Evolutionary conservation across 2,329 filamentous ascomycete species (phyloP).

Genomic region (Teratosphaeria epicoccoides): DNA sequence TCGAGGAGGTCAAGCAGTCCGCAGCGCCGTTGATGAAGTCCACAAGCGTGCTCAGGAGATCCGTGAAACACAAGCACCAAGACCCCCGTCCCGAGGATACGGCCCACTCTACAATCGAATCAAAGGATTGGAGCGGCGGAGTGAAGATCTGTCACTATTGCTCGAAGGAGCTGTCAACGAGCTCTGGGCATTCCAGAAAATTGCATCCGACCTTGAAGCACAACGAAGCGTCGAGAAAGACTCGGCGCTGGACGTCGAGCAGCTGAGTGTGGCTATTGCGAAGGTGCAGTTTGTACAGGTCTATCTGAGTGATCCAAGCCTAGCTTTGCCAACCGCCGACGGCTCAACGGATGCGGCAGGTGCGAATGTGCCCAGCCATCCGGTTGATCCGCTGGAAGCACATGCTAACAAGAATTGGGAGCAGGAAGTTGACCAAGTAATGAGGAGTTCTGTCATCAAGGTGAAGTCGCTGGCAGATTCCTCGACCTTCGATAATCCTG

Average conservation of each 20-base stretch:
- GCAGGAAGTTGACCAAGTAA: background rate
- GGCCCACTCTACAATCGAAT: conserved; percentile 21
- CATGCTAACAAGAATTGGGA: background rate
- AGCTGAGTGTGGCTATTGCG: conserved; percentile 38
- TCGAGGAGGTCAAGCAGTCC: conserved; percentile 63
- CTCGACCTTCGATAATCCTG: conserved; percentile 10
- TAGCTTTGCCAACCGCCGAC: conserved; percentile 32
- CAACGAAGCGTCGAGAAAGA: conserved; percentile 24
- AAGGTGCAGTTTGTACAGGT: conserved; percentile 43
- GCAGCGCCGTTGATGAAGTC: conserved; percentile 73
- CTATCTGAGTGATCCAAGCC: conserved; percentile 36
- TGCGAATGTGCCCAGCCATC: background rate
- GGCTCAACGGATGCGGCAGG: background rate
- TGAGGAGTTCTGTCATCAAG: background rate
- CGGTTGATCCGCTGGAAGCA: background rate
- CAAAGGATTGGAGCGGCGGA: conserved; percentile 51
- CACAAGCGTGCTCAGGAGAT: conserved; percentile 62
- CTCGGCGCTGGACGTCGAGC: conserved; percentile 20
- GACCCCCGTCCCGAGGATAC: background rate
- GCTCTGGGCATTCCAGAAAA: conserved; percentile 50
- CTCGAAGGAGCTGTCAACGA: conserved; percentile 55
- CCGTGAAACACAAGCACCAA: conserved; percentile 36
- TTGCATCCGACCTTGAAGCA: conserved; percentile 15
- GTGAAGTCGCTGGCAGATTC: conserved; percentile 7
- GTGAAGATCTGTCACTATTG: conserved; percentile 56